A percentile compares a stretch with the other conserved stretches of the same genome.
These are phyloP conservation scores for Dichotomopilus funicola DNA, from an alignment of 2,329 filamentous ascomycete species.

Conservation along the genomic window DNA sequence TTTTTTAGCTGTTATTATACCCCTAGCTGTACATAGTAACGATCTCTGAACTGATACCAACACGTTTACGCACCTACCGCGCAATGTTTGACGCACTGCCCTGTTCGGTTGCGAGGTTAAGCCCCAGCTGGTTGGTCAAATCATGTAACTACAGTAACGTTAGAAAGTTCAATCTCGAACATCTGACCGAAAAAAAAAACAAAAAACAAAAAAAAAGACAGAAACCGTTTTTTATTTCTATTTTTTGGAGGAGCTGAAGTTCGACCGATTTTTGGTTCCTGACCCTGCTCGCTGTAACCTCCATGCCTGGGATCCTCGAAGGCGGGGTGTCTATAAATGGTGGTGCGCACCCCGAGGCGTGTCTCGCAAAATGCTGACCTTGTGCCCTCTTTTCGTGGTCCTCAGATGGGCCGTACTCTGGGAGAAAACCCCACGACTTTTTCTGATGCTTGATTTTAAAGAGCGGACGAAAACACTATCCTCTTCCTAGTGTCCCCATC, in stretches of 20 bases:
- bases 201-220: too few relatives aligned
- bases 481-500: background rate
- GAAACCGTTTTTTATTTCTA: background rate
- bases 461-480: background rate
- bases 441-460: too few relatives aligned
- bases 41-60: background rate
- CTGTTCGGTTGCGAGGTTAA: too few relatives aligned
- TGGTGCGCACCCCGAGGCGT: background rate
- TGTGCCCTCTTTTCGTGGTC: background rate
- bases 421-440: background rate
- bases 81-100: background rate
- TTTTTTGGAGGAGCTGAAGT: background rate
- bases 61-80: background rate
- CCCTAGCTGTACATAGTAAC: background rate
- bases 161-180: background rate
- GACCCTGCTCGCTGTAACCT: background rate
- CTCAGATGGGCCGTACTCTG: background rate
- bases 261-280: background rate
- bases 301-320: background rate
- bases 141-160: background rate
- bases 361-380: background rate
- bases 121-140: too few relatives aligned
- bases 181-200: too few relatives aligned
- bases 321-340: background rate
- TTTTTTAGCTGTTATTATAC: constrained; percentile 3